phyloP scores from a whole-genome alignment of 1,284 basidiomycete species.

The Gomphus sp. region DNA sequence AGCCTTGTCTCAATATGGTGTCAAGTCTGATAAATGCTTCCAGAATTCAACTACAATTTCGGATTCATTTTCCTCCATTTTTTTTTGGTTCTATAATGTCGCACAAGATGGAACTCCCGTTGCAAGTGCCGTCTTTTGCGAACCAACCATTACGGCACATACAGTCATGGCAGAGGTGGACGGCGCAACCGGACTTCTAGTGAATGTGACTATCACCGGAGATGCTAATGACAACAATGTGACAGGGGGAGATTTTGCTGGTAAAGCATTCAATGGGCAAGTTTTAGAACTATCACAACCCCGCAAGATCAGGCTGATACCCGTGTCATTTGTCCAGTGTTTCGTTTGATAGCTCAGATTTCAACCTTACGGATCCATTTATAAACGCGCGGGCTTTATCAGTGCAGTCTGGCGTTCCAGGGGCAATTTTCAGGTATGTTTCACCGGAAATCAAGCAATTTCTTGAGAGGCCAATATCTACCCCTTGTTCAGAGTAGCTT shows the following conservation, averaged over 20 bases:
- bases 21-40: slow-evolving; percentile 28
- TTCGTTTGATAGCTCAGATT: slow-evolving; percentile 26
- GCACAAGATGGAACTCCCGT: slow-evolving; percentile 19
- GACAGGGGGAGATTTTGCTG: slow-evolving; percentile 31
- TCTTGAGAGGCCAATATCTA: too few species aligned
- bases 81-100: slow-evolving; percentile 49
- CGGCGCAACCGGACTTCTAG: slow-evolving; percentile 33
- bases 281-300: slow-evolving; percentile 12
- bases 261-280: slow-evolving; percentile 48
- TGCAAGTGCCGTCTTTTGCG: slow-evolving; percentile 45
- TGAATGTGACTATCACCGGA: slow-evolving; percentile 24
- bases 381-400: slow-evolving; percentile 39
- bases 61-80: slow-evolving; percentile 38
- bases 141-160: slow-evolving; percentile 36
- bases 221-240: slow-evolving; percentile 36
- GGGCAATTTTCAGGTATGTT: slow-evolving; percentile 43
- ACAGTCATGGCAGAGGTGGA: slow-evolving; percentile 34
- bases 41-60: not conserved
- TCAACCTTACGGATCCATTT: slow-evolving; percentile 26
- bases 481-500: not conserved
- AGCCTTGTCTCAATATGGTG: slow-evolving; percentile 38
- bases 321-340: slow-evolving; percentile 26
- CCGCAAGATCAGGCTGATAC: not conserved
- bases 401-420: slow-evolving; percentile 38
- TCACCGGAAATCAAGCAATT: slow-evolving; percentile 16